Evolutionary conservation across 176 grass and related monocot genomes (phyloP), one percentile per base, ranked within the genome.

Genomic region (Oryza coarctata): DNA sequence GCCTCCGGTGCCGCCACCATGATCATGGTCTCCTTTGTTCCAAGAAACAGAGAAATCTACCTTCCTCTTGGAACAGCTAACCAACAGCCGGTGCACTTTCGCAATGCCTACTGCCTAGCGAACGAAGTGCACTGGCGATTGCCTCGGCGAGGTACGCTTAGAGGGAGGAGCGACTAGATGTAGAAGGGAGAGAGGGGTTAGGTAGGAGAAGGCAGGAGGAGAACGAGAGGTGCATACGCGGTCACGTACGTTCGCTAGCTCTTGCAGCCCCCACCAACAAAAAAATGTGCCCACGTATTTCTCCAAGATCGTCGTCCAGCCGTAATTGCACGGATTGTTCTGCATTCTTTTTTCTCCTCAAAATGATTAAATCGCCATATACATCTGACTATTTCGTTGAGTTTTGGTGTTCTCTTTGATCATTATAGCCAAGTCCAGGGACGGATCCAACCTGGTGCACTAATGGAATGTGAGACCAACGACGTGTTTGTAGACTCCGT

Each of bases 1-100:
- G 68, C 34, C 58, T 86, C 83, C 7, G 82, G 77, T 22, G 78
- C 28, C 22, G 78, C 88, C 35, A 86, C 73, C 22, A 67, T 89
- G 73, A 89, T 86, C 88, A 86, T 89, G 61, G 22, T n/a, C 55
- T 58, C 63, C 74, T 66, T 68, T 18, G 29, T 0, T 58, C 66
- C 35, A 29, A 60, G 43, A 68, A 63, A 55, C 52, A 31, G 65
- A 18, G 65, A 6, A 28, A 55, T 4, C 49, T 22, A 55, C 49
- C 62, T 75, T 17, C 43, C 39, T 34, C 50, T 6, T 36, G 35
- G 64, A 39, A 64, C 20, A 23, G 3, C 12, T 30, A 62, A 22
- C 3, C 63, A 70, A 61, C 78, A 35, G 45, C 81, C 31, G 23
- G 38, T 63, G 14, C 39, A 76, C 60, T 25, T 9, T 23, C 55